Evolutionary conservation across 768 basidiomycete species (phyloP).

Genomic region (Pisolithus microcarpus): DNA sequence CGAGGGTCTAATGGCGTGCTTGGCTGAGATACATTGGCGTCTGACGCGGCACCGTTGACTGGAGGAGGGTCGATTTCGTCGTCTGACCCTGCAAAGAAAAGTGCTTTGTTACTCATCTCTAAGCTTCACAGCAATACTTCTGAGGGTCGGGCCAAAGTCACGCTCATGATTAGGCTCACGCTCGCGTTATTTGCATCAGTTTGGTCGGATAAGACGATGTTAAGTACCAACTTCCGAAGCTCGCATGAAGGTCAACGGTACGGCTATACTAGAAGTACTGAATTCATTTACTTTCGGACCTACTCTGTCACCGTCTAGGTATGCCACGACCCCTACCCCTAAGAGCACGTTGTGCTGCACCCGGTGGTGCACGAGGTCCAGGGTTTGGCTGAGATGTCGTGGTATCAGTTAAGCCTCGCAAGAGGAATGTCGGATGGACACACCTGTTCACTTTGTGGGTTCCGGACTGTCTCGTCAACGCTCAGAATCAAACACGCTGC

Average conservation of each 20-base stretch:
- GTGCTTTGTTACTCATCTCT: conserved; percentile 17
- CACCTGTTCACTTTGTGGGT: conserved; percentile 91
- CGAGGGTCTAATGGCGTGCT: conserved; percentile 1
- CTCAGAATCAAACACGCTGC: conserved; percentile 94
- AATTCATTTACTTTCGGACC: conserved; percentile 3
- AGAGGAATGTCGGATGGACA: conserved; percentile 22
- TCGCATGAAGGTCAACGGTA: too few species aligned
- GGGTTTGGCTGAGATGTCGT: conserved; percentile 49
- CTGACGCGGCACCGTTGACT: conserved; percentile 1
- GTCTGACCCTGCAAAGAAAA: conserved; percentile 57
- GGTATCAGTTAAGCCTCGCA: conserved; percentile 12
- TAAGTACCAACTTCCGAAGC: too few species aligned
- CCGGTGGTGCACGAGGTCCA: conserved; percentile 89
- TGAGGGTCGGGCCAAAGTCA: too few species aligned
- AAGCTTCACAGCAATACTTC: too few species aligned
- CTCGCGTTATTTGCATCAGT: neutral
- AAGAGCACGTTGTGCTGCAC: conserved; percentile 78
- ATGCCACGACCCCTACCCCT: conserved; percentile 83
- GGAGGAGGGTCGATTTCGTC: conserved; percentile 35
- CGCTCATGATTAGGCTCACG: neutral
- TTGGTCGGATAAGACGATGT: neutral
- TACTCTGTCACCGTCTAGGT: conserved; percentile 48
- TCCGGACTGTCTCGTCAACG: conserved; percentile 95
- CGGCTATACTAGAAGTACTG: neutral
- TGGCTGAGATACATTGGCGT: conserved; percentile 7